phyloP scores from a whole-genome alignment of 257 asterid species.

The Cruciata laevipes region DNA sequence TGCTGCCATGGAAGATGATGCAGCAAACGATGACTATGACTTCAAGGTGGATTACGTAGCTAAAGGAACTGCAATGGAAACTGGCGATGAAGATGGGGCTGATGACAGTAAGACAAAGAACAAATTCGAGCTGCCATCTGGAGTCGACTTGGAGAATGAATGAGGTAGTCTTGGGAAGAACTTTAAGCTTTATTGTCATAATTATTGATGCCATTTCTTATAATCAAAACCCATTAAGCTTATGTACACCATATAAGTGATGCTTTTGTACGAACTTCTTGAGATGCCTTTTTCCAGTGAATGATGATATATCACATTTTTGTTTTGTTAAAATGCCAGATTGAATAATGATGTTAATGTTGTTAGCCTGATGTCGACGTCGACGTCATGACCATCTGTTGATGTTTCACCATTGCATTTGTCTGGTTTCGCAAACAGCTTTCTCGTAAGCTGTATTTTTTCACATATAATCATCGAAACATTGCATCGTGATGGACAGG shows the following conservation, averaged over 20 bases:
- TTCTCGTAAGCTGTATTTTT: background rate
- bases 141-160: conserved; percentile 49
- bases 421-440: background rate
- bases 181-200: background rate
- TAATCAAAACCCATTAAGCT: background rate
- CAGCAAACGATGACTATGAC: conserved; percentile 49
- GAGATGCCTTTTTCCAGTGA: background rate
- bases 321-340: background rate
- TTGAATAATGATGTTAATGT: background rate
- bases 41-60: conserved; percentile 57
- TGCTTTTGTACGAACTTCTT: background rate
- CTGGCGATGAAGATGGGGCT: conserved; percentile 21
- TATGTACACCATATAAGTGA: background rate
- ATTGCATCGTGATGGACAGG: background rate
- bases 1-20: conserved; percentile 39
- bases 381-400: background rate
- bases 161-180: conserved; percentile 5
- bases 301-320: background rate
- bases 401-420: background rate
- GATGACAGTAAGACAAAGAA: conserved; percentile 24
- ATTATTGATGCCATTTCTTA: no score
- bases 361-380: background rate
- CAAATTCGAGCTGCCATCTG: conserved; percentile 64
- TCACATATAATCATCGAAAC: background rate
- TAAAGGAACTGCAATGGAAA: conserved; percentile 44